These are phyloP conservation scores for Grigorovia jiainica DNA, from an alignment of 805 yeast species.

Conservation along the genomic window DNA sequence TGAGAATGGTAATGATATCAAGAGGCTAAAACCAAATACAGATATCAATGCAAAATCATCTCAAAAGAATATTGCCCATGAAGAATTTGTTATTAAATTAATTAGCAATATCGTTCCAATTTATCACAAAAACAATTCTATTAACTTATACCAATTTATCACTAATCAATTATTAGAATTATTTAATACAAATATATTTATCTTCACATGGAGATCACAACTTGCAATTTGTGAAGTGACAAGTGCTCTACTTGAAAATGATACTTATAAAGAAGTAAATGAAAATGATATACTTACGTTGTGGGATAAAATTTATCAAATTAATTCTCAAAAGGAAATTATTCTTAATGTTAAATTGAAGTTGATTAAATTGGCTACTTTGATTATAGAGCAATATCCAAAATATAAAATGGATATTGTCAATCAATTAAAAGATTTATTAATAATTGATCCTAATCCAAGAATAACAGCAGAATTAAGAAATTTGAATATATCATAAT, in stretches of 20 bases:
- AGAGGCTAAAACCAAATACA: conserved; percentile 19
- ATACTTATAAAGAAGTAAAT: neutral
- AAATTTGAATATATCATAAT: conserved; percentile 6
- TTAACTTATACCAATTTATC: conserved; percentile 21
- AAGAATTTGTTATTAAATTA: conserved; percentile 36
- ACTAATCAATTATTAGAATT: conserved; percentile 20
- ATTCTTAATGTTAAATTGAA: conserved; percentile 56
- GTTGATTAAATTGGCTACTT: conserved; percentile 31
- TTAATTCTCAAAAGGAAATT: conserved; percentile 32
- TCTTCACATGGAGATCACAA: conserved; percentile 56
- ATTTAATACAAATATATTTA: conserved; percentile 20
- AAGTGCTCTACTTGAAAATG: conserved; percentile 11
- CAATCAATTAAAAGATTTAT: conserved; percentile 18
- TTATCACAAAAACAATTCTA: conserved; percentile 18
- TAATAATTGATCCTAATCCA: conserved; percentile 35
- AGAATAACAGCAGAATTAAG: conserved; percentile 34
- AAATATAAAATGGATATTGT: conserved; percentile 12
- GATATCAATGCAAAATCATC: conserved; percentile 32
- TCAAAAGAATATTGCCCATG: conserved; percentile 36
- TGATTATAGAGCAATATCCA: conserved; percentile 13
- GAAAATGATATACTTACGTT: conserved; percentile 5
- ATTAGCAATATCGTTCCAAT: conserved; percentile 31
- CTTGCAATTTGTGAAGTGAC: conserved; percentile 37
- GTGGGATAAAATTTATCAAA: conserved; percentile 10
- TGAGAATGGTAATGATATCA: conserved; percentile 17